phyloP scores from a whole-genome alignment of 2,329 filamentous ascomycete species.

The Cladosporium velox region DNA sequence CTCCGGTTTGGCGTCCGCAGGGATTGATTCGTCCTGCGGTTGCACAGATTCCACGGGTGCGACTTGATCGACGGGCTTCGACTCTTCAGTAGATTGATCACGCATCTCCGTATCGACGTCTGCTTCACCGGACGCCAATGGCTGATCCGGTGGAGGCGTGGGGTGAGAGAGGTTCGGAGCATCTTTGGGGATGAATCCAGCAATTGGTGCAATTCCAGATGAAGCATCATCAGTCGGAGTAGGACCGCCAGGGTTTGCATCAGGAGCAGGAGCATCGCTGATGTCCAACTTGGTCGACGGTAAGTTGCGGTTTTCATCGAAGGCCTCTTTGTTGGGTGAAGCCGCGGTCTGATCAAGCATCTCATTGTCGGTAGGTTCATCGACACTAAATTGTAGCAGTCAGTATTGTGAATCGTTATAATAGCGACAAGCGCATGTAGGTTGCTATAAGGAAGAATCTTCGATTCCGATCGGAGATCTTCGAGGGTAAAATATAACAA shows the following conservation, averaged over 20 bases:
- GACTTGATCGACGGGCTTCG: slow-evolving; percentile 15
- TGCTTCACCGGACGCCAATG: slow-evolving; percentile 35
- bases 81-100: slow-evolving; percentile 23
- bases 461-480: neutral
- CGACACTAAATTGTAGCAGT: slow-evolving; percentile 9
- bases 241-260: slow-evolving; percentile 33
- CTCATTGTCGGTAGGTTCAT: slow-evolving; percentile 2
- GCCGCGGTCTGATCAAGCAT: slow-evolving; percentile 19
- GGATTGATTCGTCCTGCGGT: slow-evolving; percentile 7
- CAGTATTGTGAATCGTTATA: neutral
- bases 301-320: slow-evolving; percentile 22
- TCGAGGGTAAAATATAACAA: neutral
- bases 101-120: slow-evolving; percentile 34
- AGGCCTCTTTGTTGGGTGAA: slow-evolving; percentile 18
- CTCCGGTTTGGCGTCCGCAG: slow-evolving; percentile 14
- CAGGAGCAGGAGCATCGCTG: slow-evolving; percentile 26
- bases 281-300: slow-evolving; percentile 23
- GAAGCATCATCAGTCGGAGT: slow-evolving; percentile 46
- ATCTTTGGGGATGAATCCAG: slow-evolving; percentile 46
- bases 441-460: neutral
- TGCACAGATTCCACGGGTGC: slow-evolving; percentile 21
- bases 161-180: slow-evolving; percentile 44
- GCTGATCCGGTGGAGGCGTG: slow-evolving; percentile 46
- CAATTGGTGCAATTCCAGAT: slow-evolving; percentile 46
- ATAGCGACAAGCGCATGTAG: neutral